Conservation (phyloP, 768 basidiomycete species). For the Russula virescens region DNA sequence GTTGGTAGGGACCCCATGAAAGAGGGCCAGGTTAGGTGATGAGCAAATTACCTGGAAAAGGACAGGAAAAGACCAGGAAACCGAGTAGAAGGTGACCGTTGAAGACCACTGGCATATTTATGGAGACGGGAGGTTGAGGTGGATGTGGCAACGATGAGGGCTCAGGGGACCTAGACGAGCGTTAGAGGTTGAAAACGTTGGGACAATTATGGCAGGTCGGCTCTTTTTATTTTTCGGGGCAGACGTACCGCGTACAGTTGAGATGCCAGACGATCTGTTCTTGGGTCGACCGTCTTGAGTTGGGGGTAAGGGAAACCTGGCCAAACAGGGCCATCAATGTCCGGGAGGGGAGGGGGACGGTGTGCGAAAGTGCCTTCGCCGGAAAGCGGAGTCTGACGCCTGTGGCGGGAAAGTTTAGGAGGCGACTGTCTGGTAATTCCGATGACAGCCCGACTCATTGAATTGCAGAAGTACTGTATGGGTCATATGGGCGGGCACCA, state of each 20-base stretch:
- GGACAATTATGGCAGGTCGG: no score
- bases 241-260: not conserved
- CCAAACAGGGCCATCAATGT: not conserved
- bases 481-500: not conserved
- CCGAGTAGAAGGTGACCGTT: not conserved
- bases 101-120: not conserved
- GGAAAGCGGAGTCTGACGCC: conserved; percentile 6
- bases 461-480: conserved; percentile 3
- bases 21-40: not conserved
- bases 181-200: no score
- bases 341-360: no score
- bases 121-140: not conserved
- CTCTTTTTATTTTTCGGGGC: not conserved
- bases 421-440: conserved; percentile 1
- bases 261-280: not conserved
- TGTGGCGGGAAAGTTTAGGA: conserved; percentile 7
- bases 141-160: no score
- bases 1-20: not conserved
- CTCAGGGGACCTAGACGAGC: no score
- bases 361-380: not conserved
- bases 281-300: not conserved
- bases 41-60: not conserved
- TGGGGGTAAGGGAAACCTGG: not conserved
- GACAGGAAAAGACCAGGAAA: not conserved
- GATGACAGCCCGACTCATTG: conserved; percentile 6